Evolutionary conservation across 2,329 filamentous ascomycete genomes (phyloP), one percentile per base, ranked within the genome.

Genomic region (Exophiala phaeomuriformis): DNA sequence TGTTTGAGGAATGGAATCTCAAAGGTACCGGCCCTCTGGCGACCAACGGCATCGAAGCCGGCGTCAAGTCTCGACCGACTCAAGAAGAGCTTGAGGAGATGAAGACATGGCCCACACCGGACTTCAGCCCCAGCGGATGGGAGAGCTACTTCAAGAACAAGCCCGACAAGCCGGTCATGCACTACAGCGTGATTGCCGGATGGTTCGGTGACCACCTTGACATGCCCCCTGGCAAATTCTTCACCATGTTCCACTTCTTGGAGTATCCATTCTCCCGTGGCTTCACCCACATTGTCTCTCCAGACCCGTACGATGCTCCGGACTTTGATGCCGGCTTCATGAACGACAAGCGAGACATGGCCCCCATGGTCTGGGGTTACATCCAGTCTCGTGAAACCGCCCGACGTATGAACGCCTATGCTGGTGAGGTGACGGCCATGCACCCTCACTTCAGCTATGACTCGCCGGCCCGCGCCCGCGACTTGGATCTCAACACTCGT

Each of bases 161-260:
- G 74, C 85, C 85, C 1, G 86, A 90, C 70, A 90, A 90, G 76
- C 87, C 86, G 0, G 86, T 90, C 41, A 90, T 90, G 86, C 87
- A 90, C 66, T 90, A 90, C 71, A 85, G 79, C 1, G 80, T 90
- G 51, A 89, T 90, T 64, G 74, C 84, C 10, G 84, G 84, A 35
- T 73, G 67, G 66, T 73, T 73, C 53, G 70, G 68, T 59, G 70
- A 75, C 66, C 73, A 79, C 64, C 77, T 79, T 69, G 67, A 71
- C 47, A 84, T 86, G 78, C 85, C 85, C 0, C 79, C 84, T 1
- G 85, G 85, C 61, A 88, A 89, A 59, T 89, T 88, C 77, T 88
- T 89, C 73, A 85, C 82, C 65, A 89, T 89, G 84, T 88, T 88
- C 77, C 84, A 88, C 68, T 89, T 88, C 78, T 69, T 88, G 64